A percentile compares a stretch with the other conserved stretches of the same genome.
phyloP scores from a whole-genome alignment of 345 rosid species.

The Gossypium turneri region DNA sequence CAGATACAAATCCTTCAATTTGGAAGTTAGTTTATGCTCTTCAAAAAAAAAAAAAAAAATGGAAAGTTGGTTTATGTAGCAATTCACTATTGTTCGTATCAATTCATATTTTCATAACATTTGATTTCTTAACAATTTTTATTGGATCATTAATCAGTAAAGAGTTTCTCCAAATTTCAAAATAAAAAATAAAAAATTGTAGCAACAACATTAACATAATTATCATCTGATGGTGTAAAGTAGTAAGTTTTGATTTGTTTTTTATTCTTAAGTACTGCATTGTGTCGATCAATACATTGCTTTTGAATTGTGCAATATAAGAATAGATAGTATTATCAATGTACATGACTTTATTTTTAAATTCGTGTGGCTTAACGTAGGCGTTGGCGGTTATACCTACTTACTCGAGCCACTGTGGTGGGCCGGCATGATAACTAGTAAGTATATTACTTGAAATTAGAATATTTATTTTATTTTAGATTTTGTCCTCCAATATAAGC shows the following conservation, averaged over 20 bases:
- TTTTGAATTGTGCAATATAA: neutral
- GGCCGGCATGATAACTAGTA: conserved; percentile 87
- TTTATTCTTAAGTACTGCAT: neutral
- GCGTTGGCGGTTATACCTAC: conserved; percentile 86
- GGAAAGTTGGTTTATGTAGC: neutral
- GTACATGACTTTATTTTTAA: neutral
- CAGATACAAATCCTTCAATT: neutral
- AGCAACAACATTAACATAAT: neutral
- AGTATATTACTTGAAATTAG: conserved; percentile 17
- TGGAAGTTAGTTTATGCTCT: neutral
- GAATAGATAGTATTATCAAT: neutral
- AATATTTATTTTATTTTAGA: neutral
- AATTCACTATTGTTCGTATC: neutral
- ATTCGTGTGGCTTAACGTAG: conserved; percentile 32
- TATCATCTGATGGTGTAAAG: neutral
- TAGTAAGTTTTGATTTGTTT: neutral
- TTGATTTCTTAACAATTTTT: neutral
- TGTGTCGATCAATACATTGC: neutral
- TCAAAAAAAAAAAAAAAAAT: too few species aligned
- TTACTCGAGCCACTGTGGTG: conserved; percentile 95
- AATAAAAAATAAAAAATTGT: too few species aligned
- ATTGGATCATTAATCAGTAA: neutral
- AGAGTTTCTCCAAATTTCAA: neutral
- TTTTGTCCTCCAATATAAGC: conserved; percentile 29
- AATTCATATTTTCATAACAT: neutral